Evolutionary conservation across 331 rosid species (phyloP).

Genomic region (Acacia concinna): DNA sequence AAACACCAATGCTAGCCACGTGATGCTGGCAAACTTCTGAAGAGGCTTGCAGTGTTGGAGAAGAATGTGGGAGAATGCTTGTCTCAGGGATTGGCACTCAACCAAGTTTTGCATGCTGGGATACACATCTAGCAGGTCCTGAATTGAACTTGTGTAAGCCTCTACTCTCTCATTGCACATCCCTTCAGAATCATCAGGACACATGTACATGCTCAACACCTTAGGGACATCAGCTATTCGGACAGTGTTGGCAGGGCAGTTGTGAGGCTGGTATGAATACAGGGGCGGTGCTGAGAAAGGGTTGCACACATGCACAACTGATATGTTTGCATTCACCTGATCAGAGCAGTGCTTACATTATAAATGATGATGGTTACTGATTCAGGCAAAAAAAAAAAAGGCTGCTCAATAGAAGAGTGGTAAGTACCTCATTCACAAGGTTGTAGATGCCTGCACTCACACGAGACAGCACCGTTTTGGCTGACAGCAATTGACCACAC

Average conservation of each 20-base stretch:
- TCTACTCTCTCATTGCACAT: slow-evolving; percentile 28
- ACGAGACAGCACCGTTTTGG: slow-evolving; percentile 46
- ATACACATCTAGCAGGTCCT: slow-evolving; percentile 49
- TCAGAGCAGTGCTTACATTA: too few relatives aligned
- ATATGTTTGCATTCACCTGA: slow-evolving; percentile 57
- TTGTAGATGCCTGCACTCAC: slow-evolving; percentile 48
- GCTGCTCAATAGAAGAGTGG: not conserved
- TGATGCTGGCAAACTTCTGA: slow-evolving; percentile 45
- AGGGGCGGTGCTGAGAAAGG: slow-evolving; percentile 78
- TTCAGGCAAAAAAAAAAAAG: too few relatives aligned
- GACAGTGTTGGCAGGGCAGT: slow-evolving; percentile 46
- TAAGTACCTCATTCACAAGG: slow-evolving; percentile 53
- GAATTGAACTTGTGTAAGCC: slow-evolving; percentile 56
- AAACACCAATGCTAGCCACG: slow-evolving; percentile 46
- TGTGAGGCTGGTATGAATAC: slow-evolving; percentile 51
- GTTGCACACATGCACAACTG: slow-evolving; percentile 54
- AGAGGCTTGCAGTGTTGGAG: slow-evolving; percentile 62
- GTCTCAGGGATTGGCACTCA: slow-evolving; percentile 58
- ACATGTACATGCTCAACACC: slow-evolving; percentile 50
- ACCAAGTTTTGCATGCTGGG: slow-evolving; percentile 59
- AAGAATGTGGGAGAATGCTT: slow-evolving; percentile 59
- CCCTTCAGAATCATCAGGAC: slow-evolving; percentile 37
- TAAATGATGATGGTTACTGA: too few relatives aligned
- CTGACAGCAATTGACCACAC: slow-evolving; percentile 58
- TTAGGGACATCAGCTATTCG: slow-evolving; percentile 68